Percentiles rank a stretch among this genome's conserved stretches.
phyloP scores from a whole-genome alignment of 331 rosid species.

The Quercus lobata region DNA sequence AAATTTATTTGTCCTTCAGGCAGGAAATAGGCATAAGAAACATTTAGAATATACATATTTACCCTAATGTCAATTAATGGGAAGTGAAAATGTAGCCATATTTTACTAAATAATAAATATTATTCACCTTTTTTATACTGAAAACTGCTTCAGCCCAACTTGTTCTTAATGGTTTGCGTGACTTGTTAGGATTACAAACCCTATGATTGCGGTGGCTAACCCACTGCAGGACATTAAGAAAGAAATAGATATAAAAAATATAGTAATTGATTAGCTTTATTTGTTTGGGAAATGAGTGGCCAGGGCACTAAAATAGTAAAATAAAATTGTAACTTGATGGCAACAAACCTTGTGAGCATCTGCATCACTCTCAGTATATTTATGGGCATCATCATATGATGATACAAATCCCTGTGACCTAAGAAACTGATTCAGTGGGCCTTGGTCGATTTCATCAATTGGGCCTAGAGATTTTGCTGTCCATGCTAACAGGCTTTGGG shows the following conservation, averaged over 20 bases:
- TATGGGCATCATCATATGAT: constrained; percentile 51
- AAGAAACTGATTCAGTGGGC: neutral
- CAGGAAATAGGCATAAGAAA: no score
- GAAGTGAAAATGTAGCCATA: neutral
- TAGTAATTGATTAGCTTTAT: neutral
- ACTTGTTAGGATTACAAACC: constrained; percentile 81
- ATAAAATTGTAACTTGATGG: neutral
- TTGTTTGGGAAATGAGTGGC: neutral
- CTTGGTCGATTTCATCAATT: no score
- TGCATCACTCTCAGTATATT: constrained; percentile 48
- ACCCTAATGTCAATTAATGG: neutral
- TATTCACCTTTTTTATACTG: constrained; percentile 64
- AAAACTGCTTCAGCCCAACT: constrained; percentile 96
- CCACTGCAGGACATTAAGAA: constrained; percentile 50
- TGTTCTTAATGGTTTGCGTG: constrained; percentile 68
- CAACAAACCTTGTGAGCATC: constrained; percentile 48
- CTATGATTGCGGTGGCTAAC: constrained; percentile 95
- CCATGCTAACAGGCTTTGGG: no score
- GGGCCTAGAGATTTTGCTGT: no score
- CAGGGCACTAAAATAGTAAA: neutral
- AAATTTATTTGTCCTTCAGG: no score
- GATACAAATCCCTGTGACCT: constrained; percentile 57
- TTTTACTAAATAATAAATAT: constrained; percentile 1
- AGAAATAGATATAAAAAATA: neutral
- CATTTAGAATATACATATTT: no score